phyloP scores from a whole-genome alignment of 2,329 filamentous ascomycete genomes.

The Gaeumannomyces tritici region DNA sequence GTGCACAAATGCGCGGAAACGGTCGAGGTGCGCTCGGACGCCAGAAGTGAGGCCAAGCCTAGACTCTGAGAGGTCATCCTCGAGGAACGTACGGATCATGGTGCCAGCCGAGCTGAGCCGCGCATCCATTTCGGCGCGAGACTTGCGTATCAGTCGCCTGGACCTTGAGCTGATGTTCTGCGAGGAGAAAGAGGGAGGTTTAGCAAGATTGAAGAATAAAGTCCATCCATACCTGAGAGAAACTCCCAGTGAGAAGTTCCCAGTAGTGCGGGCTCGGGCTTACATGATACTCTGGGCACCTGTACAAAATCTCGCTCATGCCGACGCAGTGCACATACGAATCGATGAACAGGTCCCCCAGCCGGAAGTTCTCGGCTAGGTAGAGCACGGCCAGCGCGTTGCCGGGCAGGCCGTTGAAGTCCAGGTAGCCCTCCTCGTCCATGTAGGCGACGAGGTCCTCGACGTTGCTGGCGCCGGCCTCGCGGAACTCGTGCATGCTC shows the following conservation, averaged over 20 bases:
- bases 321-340: conserved; percentile 72
- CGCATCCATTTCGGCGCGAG: conserved; percentile 54
- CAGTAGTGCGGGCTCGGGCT: conserved; percentile 14
- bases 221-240: no score
- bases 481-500: conserved; percentile 54
- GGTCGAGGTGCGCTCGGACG: conserved; percentile 58
- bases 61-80: conserved; percentile 58
- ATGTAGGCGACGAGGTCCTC: conserved; percentile 56
- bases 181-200: background rate
- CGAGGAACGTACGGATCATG: conserved; percentile 58
- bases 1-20: conserved; percentile 60
- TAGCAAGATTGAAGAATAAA: no score
- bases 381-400: conserved; percentile 60
- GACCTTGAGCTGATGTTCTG: conserved; percentile 43
- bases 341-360: conserved; percentile 58
- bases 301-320: conserved; percentile 55
- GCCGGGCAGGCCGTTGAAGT: conserved; percentile 54
- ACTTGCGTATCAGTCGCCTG: conserved; percentile 54
- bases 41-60: conserved; percentile 54
- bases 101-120: conserved; percentile 47
- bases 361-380: conserved; percentile 56
- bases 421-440: conserved; percentile 59
- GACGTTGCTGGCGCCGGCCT: conserved; percentile 41
- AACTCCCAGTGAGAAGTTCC: background rate
- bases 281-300: conserved; percentile 52